These are phyloP conservation scores for Maudiozyma turicensis DNA, from an alignment of 805 yeast species.

Conservation along the genomic window DNA sequence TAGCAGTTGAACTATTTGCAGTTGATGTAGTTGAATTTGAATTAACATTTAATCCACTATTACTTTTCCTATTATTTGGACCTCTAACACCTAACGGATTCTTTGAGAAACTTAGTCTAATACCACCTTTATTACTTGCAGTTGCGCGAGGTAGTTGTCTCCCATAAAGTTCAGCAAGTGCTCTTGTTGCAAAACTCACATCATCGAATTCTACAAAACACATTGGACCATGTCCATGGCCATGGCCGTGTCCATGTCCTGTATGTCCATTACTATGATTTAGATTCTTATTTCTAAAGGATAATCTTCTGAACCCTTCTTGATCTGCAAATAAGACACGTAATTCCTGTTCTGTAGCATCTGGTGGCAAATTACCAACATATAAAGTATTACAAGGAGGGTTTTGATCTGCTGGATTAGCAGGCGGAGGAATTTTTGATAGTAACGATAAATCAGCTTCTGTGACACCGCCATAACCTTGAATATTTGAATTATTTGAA, in stretches of 20 bases:
- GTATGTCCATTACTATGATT: conserved; percentile 11
- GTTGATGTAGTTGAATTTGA: no score
- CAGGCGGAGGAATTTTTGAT: conserved; percentile 77
- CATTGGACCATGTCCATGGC: conserved; percentile 79
- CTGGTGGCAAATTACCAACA: conserved; percentile 93
- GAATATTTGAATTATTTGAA: conserved; percentile 8
- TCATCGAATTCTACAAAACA: conserved; percentile 97
- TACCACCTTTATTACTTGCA: conserved; percentile 64
- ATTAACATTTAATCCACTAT: conserved; percentile 4
- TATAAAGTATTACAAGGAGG: conserved; percentile 95
- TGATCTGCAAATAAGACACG: conserved; percentile 76
- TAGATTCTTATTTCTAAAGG: conserved; percentile 65
- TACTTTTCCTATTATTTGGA: conserved; percentile 34
- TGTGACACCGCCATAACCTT: conserved; percentile 13
- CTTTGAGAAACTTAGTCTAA: conserved; percentile 81
- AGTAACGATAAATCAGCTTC: conserved; percentile 54
- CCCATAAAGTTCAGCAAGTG: conserved; percentile 86
- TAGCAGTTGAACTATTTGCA: background rate
- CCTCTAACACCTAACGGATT: conserved; percentile 97
- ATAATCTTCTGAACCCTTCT: conserved; percentile 80
- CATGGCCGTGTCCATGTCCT: conserved; percentile 23
- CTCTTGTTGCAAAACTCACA: conserved; percentile 81
- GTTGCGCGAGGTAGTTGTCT: conserved; percentile 67
- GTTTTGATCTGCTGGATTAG: conserved; percentile 95
- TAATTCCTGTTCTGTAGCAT: conserved; percentile 84